These are phyloP conservation scores for Leccinellum luteum DNA, from an alignment of 768 basidiomycete genomes.

Conservation along the genomic window DNA sequence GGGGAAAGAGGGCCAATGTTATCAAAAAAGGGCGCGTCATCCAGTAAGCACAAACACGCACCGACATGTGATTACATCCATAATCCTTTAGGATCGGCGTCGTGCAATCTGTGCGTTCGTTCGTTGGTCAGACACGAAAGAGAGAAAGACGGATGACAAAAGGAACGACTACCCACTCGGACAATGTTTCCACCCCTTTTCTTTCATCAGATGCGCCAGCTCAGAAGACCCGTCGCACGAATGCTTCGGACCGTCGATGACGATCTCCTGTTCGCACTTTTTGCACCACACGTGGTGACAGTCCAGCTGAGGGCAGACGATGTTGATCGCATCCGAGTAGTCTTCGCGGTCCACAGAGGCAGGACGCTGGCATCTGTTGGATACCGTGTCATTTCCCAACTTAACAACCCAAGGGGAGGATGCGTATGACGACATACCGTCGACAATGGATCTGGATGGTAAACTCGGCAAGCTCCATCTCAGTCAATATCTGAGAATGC, in stretches of 20 bases:
- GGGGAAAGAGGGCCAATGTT: background rate
- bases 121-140: background rate
- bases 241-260: constrained; percentile 40
- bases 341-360: constrained; percentile 52
- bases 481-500: constrained; percentile 40
- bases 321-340: constrained; percentile 35
- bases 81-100: constrained; percentile 49
- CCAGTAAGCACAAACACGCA: constrained; percentile 14
- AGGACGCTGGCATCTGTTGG: constrained; percentile 45
- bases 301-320: constrained; percentile 47
- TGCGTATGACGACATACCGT: constrained; percentile 33
- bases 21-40: background rate
- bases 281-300: constrained; percentile 63
- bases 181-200: constrained; percentile 63
- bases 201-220: constrained; percentile 48
- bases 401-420: background rate
- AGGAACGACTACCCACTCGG: constrained; percentile 42
- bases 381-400: background rate
- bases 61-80: constrained; percentile 62
- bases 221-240: constrained; percentile 61
- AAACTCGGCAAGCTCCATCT: constrained; percentile 45
- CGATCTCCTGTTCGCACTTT: constrained; percentile 45
- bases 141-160: background rate
- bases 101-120: constrained; percentile 35
- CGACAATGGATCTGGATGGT: constrained; percentile 49